phyloP scores from a whole-genome alignment of 192 early-diverging fungal genomes.

The Podila minutissima region DNA sequence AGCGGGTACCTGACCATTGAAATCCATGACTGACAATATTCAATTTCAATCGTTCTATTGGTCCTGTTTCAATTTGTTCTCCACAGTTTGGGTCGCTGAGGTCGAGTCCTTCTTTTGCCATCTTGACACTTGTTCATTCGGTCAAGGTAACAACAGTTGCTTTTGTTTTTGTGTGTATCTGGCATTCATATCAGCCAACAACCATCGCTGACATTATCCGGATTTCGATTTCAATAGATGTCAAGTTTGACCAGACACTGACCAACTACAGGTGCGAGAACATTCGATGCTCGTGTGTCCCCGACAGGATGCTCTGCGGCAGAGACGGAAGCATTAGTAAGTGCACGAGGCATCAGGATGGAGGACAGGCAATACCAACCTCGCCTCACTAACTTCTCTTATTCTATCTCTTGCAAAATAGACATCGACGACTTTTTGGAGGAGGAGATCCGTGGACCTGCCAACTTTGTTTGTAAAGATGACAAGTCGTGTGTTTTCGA shows the following conservation, averaged over 20 bases:
- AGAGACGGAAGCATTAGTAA: slow-evolving; percentile 80
- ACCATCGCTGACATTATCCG: too few relatives aligned
- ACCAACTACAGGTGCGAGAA: slow-evolving; percentile 76
- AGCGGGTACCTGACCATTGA: not conserved
- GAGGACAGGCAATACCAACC: not conserved
- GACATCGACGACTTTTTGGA: slow-evolving; percentile 83
- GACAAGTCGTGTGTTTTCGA: slow-evolving; percentile 67
- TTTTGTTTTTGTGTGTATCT: not conserved
- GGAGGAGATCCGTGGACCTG: slow-evolving; percentile 83
- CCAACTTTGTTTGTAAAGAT: slow-evolving; percentile 70
- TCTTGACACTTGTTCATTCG: slow-evolving; percentile 78
- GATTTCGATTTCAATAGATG: slow-evolving; percentile 28
- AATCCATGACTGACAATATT: too few relatives aligned
- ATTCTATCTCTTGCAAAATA: slow-evolving; percentile 8
- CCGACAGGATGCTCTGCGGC: slow-evolving; percentile 85
- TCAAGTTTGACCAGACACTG: slow-evolving; percentile 58
- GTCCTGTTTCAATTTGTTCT: too few relatives aligned
- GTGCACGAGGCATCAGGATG: not conserved
- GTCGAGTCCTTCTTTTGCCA: slow-evolving; percentile 93
- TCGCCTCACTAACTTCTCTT: not conserved
- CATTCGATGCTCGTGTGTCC: slow-evolving; percentile 85
- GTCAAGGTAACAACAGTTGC: slow-evolving; percentile 53
- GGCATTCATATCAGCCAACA: not conserved
- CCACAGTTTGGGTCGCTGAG: slow-evolving; percentile 82
- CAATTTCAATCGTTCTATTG: too few relatives aligned